These are phyloP conservation scores for Globisporangium uncinulatum DNA, from an alignment of 352 stramenopile genomes.

Conservation along the genomic window DNA sequence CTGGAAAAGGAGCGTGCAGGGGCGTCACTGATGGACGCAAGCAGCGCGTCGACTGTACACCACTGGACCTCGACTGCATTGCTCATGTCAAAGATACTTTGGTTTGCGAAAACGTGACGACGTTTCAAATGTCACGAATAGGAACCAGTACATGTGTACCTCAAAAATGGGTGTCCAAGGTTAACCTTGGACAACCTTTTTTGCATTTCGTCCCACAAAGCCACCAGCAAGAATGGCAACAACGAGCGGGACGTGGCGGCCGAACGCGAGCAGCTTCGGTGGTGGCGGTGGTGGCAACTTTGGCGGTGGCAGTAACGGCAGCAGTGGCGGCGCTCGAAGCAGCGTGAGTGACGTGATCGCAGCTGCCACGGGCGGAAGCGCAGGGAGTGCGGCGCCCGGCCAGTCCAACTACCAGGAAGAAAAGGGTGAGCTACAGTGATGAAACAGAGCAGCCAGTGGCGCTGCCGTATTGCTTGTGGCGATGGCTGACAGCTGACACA, in stretches of 20 bases:
- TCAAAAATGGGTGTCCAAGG: too few species aligned
- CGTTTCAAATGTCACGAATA: too few species aligned
- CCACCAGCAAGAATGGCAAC: background rate
- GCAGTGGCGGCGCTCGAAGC: background rate
- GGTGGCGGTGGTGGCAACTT: slow-evolving; percentile 7
- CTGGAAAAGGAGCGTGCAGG: background rate
- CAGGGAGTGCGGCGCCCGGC: slow-evolving; percentile 6
- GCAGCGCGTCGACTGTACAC: background rate
- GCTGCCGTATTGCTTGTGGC: background rate
- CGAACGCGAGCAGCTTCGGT: slow-evolving; percentile 6
- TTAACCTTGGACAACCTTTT: too few species aligned
- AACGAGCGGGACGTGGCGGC: slow-evolving; percentile 4
- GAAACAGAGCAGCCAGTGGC: background rate
- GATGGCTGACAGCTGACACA: background rate
- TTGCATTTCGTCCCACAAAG: too few species aligned
- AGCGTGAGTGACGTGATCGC: slow-evolving; percentile 12
- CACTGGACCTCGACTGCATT: slow-evolving; percentile 1
- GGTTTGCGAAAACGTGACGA: too few species aligned
- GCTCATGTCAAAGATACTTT: background rate
- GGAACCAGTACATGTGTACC: too few species aligned
- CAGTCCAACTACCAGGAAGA: slow-evolving; percentile 44
- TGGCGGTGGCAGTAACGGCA: background rate
- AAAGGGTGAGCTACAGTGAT: slow-evolving; percentile 19
- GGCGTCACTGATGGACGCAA: slow-evolving; percentile 2
- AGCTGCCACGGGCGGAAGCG: background rate